Conservation (phyloP, 371 early-diverging fungal species). For the Lichtheimia ramosa region DNA sequence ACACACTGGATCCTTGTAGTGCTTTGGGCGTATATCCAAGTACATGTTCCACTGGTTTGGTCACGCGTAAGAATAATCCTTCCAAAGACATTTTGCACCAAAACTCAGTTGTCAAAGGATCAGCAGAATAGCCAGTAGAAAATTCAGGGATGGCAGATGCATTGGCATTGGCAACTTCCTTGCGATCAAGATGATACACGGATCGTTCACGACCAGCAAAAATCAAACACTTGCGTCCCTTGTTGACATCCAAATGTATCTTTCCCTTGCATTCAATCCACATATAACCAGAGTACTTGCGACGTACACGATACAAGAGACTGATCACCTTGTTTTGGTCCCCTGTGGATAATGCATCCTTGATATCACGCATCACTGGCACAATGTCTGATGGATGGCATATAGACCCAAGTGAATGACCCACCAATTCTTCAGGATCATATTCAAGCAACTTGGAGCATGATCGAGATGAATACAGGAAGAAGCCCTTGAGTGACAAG, state of each 20-base stretch:
- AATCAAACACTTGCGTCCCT: constrained; percentile 63
- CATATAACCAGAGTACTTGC: constrained; percentile 57
- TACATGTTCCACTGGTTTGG: constrained; percentile 32
- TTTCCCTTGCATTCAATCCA: constrained; percentile 66
- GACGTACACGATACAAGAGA: constrained; percentile 57
- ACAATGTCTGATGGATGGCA: constrained; percentile 67
- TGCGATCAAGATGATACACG: constrained; percentile 34
- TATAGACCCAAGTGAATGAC: constrained; percentile 50
- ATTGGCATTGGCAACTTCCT: constrained; percentile 7
- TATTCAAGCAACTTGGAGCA: constrained; percentile 46
- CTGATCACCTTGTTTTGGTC: constrained; percentile 40
- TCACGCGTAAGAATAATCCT: constrained; percentile 57
- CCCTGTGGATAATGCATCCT: constrained; percentile 26
- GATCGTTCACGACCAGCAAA: constrained; percentile 55
- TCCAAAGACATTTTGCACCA: constrained; percentile 67
- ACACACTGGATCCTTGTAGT: constrained; percentile 50
- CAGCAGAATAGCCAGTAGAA: not conserved
- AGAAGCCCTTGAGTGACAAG: constrained; percentile 59
- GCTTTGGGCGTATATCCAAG: constrained; percentile 44
- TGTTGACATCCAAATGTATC: constrained; percentile 51
- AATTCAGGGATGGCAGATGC: not conserved
- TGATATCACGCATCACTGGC: constrained; percentile 64
- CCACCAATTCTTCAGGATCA: constrained; percentile 51
- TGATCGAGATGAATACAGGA: constrained; percentile 54
- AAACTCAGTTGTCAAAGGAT: constrained; percentile 29